Evolutionary conservation across 495 filamentous ascomycete genomes (phyloP).

Genomic region (Penicillium lividum): DNA sequence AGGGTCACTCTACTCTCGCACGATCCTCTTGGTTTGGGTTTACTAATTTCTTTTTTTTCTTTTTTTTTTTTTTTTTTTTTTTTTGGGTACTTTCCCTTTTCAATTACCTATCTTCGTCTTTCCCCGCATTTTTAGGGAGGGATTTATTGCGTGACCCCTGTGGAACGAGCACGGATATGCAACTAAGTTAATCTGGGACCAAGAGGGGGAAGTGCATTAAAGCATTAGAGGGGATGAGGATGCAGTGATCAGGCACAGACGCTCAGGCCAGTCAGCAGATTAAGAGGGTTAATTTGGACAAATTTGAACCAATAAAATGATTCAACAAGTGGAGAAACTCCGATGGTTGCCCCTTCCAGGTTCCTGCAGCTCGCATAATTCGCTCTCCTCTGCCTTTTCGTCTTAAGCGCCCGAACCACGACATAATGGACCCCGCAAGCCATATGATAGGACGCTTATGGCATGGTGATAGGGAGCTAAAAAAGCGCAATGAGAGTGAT

Average conservation of each 20-base stretch:
- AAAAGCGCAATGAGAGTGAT: constrained; percentile 2
- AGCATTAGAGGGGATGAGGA: background rate
- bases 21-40: background rate
- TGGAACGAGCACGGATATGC: constrained; percentile 1
- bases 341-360: constrained; percentile 28
- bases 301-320: too few species aligned
- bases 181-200: constrained; percentile 10
- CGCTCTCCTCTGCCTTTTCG: constrained; percentile 15
- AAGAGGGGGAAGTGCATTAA: constrained; percentile 11
- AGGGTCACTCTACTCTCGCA: background rate
- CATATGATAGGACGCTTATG: constrained; percentile 1
- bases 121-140: constrained; percentile 2
- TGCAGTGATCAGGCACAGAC: constrained; percentile 8
- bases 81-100: background rate
- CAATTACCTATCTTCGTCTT: background rate
- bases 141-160: constrained; percentile 17
- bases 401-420: constrained; percentile 40
- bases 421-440: constrained; percentile 19
- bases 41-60: background rate
- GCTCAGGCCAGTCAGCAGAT: constrained; percentile 22
- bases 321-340: constrained; percentile 3
- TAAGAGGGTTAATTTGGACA: too few species aligned
- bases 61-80: background rate
- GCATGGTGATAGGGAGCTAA: background rate
- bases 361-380: constrained; percentile 27